These are phyloP conservation scores for Zychaea mexicana DNA, from an alignment of 371 early-diverging fungal genomes.

Conservation along the genomic window DNA sequence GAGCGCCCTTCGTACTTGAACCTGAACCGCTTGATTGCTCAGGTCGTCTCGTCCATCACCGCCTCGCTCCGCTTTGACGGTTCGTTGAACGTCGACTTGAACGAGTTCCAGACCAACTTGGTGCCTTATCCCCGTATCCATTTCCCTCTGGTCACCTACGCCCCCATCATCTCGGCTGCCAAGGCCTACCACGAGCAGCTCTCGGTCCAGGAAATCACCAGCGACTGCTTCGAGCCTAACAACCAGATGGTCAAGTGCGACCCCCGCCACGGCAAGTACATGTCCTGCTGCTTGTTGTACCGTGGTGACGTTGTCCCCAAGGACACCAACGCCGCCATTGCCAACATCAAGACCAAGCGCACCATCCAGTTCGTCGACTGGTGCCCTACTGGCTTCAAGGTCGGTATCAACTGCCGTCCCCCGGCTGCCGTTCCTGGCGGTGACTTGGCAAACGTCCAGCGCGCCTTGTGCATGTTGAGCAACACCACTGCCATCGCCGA, in stretches of 20 bases:
- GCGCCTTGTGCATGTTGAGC: constrained; percentile 91
- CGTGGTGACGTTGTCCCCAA: constrained; percentile 88
- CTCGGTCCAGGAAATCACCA: constrained; percentile 87
- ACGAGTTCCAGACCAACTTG: constrained; percentile 96
- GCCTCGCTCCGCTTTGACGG: constrained; percentile 98
- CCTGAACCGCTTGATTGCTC: constrained; percentile 98
- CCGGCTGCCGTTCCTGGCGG: constrained; percentile 90
- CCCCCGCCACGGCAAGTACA: constrained; percentile 93
- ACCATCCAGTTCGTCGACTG: constrained; percentile 96
- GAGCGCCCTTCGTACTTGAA: constrained; percentile 96
- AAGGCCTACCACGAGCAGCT: constrained; percentile 92
- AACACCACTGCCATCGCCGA: constrained; percentile 96
- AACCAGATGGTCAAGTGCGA: constrained; percentile 97
- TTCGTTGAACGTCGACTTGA: constrained; percentile 93
- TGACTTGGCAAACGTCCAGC: constrained; percentile 84
- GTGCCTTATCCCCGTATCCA: constrained; percentile 96
- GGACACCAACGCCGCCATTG: constrained; percentile 88
- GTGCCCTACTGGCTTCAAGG: constrained; percentile 89
- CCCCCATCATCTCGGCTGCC: constrained; percentile 89
- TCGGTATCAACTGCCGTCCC: constrained; percentile 89
- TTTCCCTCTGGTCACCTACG: constrained; percentile 93
- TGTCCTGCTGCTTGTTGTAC: constrained; percentile 92
- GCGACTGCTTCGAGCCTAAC: constrained; percentile 90
- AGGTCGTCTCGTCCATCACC: constrained; percentile 99
- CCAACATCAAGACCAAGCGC: constrained; percentile 87